phyloP scores from a whole-genome alignment of 148 eudicot species.

The Rhododendron vialii region DNA sequence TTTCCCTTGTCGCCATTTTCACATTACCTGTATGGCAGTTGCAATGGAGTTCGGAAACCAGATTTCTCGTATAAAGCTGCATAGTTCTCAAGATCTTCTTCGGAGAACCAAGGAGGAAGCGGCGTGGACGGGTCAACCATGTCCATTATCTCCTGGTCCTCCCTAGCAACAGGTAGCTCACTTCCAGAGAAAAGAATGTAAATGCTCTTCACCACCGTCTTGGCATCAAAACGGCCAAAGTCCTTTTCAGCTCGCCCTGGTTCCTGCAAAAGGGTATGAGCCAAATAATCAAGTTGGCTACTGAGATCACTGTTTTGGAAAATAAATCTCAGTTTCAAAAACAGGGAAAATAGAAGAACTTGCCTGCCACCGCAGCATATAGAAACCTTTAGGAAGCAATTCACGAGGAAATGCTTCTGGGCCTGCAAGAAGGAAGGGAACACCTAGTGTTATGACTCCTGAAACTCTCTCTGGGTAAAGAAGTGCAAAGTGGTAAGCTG shows the following conservation, averaged over 20 bases:
- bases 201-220: conserved; percentile 45
- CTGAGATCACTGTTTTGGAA: background rate
- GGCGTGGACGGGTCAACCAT: conserved; percentile 42
- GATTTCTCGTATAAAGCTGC: conserved; percentile 52
- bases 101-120: conserved; percentile 52
- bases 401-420: conserved; percentile 9
- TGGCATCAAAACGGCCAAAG: conserved; percentile 47
- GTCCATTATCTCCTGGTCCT: conserved; percentile 68
- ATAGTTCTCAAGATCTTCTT: conserved; percentile 53
- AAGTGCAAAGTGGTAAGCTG: conserved; percentile 15
- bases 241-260: conserved; percentile 65
- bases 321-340: background rate
- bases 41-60: conserved; percentile 50
- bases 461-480: conserved; percentile 11
- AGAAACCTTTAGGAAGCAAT: conserved; percentile 48
- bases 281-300: background rate
- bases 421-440: conserved; percentile 11
- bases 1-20: background rate
- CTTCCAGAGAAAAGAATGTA: conserved; percentile 52
- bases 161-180: conserved; percentile 47
- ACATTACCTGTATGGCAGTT: conserved; percentile 58
- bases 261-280: conserved; percentile 20
- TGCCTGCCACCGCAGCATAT: conserved; percentile 40
- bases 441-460: conserved; percentile 13
- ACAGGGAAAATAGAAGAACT: background rate